phyloP scores from a whole-genome alignment of 192 early-diverging fungal species.

The Chytriomyces confervae region DNA sequence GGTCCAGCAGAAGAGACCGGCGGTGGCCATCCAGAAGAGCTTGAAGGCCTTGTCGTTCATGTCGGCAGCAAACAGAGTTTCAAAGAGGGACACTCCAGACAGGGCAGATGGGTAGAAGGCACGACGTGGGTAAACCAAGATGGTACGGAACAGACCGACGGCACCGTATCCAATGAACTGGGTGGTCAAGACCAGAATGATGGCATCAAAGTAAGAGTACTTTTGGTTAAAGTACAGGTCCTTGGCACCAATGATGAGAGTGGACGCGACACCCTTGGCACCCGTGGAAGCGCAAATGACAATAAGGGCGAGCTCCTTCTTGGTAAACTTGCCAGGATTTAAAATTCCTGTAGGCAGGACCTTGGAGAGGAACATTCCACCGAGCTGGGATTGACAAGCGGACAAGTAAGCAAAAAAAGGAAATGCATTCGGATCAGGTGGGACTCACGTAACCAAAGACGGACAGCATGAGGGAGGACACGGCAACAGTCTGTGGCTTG shows the following conservation, averaged over 20 bases:
- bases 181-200: background rate
- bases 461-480: constrained; percentile 5
- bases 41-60: constrained; percentile 50
- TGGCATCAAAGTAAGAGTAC: background rate
- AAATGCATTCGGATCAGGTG: too few relatives aligned
- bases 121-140: constrained; percentile 78
- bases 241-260: constrained; percentile 27
- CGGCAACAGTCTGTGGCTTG: constrained; percentile 15
- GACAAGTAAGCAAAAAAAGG: too few relatives aligned
- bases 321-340: constrained; percentile 66
- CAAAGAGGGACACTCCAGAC: constrained; percentile 74
- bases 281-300: constrained; percentile 49
- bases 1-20: constrained; percentile 54
- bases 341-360: constrained; percentile 33
- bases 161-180: constrained; percentile 64
- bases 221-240: constrained; percentile 35
- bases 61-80: constrained; percentile 68
- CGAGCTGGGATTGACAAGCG: background rate
- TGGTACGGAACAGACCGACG: constrained; percentile 71
- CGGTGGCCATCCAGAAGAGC: constrained; percentile 58
- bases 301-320: constrained; percentile 82
- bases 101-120: constrained; percentile 85
- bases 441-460: background rate
- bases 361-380: constrained; percentile 7
- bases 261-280: constrained; percentile 2